These are phyloP conservation scores for Adansonia rubrostipa DNA, from an alignment of 441 rosid species.

Conservation along the genomic window DNA sequence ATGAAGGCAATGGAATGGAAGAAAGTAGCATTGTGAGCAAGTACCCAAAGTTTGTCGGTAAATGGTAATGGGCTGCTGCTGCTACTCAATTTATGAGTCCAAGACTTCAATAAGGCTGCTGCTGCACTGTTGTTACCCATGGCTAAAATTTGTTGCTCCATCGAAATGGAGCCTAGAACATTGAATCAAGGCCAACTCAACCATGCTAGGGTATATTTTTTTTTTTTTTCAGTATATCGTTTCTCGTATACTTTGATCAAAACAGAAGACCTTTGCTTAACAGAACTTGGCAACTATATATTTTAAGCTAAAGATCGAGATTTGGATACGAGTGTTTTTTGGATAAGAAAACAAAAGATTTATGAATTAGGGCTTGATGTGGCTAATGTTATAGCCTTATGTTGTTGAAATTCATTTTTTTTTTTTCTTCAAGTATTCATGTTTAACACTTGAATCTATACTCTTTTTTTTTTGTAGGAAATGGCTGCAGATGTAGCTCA, in stretches of 20 bases:
- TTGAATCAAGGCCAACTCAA: conserved; percentile 24
- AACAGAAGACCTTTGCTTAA: too few relatives aligned
- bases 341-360: too few relatives aligned
- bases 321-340: too few relatives aligned
- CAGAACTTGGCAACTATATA: too few relatives aligned
- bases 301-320: too few relatives aligned
- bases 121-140: background rate
- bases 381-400: too few relatives aligned
- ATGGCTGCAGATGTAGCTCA: conserved; percentile 26
- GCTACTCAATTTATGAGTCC: conserved; percentile 1
- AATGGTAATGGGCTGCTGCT: conserved; percentile 8
- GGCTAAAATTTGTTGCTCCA: conserved; percentile 22
- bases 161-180: conserved; percentile 24
- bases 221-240: background rate
- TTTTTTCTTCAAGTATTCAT: too few relatives aligned
- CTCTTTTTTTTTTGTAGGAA: conserved; percentile 7
- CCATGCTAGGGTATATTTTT: conserved; percentile 4
- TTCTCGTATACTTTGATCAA: too few relatives aligned
- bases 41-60: background rate
- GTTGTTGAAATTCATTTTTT: too few relatives aligned
- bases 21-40: background rate
- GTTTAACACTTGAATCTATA: too few relatives aligned
- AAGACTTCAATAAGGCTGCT: background rate
- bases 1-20: background rate
- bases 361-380: too few relatives aligned